phyloP scores from a whole-genome alignment of 1,139 yeast species.

The Lodderomyces margitis region DNA sequence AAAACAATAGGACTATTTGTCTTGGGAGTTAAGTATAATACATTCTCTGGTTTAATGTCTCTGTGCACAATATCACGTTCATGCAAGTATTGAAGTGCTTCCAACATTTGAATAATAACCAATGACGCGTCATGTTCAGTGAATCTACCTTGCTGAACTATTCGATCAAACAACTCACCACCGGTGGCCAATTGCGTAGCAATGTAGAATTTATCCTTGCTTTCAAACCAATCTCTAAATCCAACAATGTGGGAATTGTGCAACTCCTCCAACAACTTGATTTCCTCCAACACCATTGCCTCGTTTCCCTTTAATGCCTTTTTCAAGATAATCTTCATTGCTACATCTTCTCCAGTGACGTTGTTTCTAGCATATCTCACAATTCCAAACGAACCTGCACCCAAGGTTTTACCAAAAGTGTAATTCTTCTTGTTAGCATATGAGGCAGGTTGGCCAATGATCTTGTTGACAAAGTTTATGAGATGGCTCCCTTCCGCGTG shows the following conservation, averaged over 20 bases:
- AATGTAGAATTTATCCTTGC: slow-evolving; percentile 71
- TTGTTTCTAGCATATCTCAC: slow-evolving; percentile 72
- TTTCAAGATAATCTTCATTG: slow-evolving; percentile 80
- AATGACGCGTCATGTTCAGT: slow-evolving; percentile 81
- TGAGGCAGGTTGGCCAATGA: slow-evolving; percentile 73
- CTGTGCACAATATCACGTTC: slow-evolving; percentile 77
- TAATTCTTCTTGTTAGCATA: slow-evolving; percentile 63
- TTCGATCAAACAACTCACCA: slow-evolving; percentile 87
- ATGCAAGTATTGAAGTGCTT: slow-evolving; percentile 76
- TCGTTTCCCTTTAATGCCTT: slow-evolving; percentile 78
- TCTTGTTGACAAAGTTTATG: slow-evolving; percentile 45
- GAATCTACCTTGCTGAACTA: slow-evolving; percentile 70
- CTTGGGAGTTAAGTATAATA: slow-evolving; percentile 57
- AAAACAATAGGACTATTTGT: slow-evolving; percentile 68
- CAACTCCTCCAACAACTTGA: slow-evolving; percentile 61
- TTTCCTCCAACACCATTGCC: slow-evolving; percentile 69
- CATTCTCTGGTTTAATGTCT: slow-evolving; percentile 88
- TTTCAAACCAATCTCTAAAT: slow-evolving; percentile 86
- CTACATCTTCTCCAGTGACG: slow-evolving; percentile 67
- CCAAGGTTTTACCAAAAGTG: slow-evolving; percentile 74
- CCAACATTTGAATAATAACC: slow-evolving; percentile 66
- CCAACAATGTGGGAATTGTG: slow-evolving; percentile 80
- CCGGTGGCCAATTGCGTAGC: slow-evolving; percentile 85
- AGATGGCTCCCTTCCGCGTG: slow-evolving; percentile 19
- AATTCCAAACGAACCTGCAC: slow-evolving; percentile 91